Percentiles rank a stretch among this genome's conserved stretches.
phyloP scores from a whole-genome alignment of 305 asterid species.

The Fraxinus latifolia region DNA sequence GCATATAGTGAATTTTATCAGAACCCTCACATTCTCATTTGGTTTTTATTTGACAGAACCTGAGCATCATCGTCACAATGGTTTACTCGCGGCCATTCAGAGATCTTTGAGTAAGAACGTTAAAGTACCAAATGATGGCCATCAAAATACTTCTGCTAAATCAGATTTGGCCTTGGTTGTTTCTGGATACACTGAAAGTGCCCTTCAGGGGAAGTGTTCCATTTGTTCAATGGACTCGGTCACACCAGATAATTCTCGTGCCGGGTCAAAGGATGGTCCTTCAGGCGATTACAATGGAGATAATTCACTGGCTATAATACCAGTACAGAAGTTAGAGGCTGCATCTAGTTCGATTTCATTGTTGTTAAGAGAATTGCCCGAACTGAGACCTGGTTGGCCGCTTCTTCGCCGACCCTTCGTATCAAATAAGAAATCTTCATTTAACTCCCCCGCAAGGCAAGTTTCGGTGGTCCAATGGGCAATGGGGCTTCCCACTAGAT shows the following conservation, averaged over 20 bases:
- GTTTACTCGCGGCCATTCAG: slow-evolving; percentile 62
- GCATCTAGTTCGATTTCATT: slow-evolving; percentile 42
- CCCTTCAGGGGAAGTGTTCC: slow-evolving; percentile 41
- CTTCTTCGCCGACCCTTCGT: slow-evolving; percentile 61
- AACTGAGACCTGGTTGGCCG: slow-evolving; percentile 87
- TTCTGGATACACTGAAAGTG: slow-evolving; percentile 15
- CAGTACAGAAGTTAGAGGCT: slow-evolving; percentile 44
- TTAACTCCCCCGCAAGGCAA: slow-evolving; percentile 38
- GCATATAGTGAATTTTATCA: background rate
- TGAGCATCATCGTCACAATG: slow-evolving; percentile 49
- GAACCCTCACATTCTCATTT: background rate
- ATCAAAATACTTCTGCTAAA: slow-evolving; percentile 32
- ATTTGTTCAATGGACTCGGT: slow-evolving; percentile 41
- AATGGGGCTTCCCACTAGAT: slow-evolving; percentile 65
- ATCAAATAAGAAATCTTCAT: slow-evolving; percentile 30
- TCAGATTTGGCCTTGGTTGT: slow-evolving; percentile 29
- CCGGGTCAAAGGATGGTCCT: slow-evolving; percentile 21
- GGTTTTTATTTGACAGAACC: slow-evolving; percentile 43
- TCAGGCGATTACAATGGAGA: slow-evolving; percentile 26
- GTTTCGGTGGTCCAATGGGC: slow-evolving; percentile 94
- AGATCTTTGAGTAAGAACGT: slow-evolving; percentile 61
- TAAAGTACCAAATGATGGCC: slow-evolving; percentile 44
- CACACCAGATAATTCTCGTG: slow-evolving; percentile 12
- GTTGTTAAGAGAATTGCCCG: slow-evolving; percentile 49
- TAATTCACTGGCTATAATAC: slow-evolving; percentile 53